Evolutionary conservation across 805 yeast species (phyloP).

Genomic region (Metschnikowia lochheadii): DNA sequence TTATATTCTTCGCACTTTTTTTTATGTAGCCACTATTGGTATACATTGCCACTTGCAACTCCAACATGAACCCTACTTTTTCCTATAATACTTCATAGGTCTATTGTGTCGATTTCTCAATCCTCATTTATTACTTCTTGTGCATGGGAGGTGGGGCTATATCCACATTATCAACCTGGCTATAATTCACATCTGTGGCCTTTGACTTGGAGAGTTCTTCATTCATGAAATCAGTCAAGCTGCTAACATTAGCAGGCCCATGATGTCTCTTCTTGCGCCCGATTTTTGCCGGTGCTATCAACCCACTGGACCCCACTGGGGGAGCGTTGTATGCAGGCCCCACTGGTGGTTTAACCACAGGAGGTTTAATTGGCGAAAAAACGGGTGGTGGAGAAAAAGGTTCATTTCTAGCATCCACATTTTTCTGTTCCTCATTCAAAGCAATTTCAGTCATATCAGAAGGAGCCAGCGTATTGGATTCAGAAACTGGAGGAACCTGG

Average conservation of each 20-base stretch:
- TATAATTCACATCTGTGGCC: constrained; percentile 25
- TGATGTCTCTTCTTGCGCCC: constrained; percentile 29
- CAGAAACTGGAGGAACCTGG: not conserved
- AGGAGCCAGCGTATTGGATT: not conserved
- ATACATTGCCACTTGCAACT: too few species aligned
- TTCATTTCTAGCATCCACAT: not conserved
- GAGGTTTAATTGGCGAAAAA: constrained; percentile 7
- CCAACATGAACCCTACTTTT: too few species aligned
- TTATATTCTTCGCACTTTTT: not conserved
- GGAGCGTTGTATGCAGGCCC: not conserved
- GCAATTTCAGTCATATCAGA: not conserved
- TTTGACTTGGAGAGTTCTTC: constrained; percentile 42
- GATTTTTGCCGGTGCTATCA: constrained; percentile 8
- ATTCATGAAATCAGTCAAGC: constrained; percentile 38
- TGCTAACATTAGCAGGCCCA: constrained; percentile 20
- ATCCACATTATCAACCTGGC: not conserved
- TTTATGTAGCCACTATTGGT: not conserved
- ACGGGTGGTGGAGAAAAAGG: not conserved
- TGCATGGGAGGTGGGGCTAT: constrained; percentile 17
- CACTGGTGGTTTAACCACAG: not conserved
- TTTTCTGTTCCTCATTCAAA: not conserved
- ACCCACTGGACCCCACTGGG: not conserved
- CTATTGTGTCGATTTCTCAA: too few species aligned
- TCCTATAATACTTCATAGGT: too few species aligned
- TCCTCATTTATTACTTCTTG: not conserved